Evolutionary conservation across 352 stramenopile species (phyloP).

Genomic region (Phytopythium ostracodes): DNA sequence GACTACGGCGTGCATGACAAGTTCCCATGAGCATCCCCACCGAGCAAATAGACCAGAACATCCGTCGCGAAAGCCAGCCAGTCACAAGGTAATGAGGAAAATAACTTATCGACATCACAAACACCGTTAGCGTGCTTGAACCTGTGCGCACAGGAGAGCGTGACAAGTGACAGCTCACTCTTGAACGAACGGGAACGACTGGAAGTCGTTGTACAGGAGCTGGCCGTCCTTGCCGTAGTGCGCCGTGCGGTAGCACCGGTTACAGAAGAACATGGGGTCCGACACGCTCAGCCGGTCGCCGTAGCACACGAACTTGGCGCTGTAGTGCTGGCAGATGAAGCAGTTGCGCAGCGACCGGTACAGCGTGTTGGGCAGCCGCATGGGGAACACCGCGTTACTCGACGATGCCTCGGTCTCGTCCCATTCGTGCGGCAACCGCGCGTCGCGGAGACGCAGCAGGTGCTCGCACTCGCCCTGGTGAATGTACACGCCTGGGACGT

Average conservation of each 20-base stretch:
- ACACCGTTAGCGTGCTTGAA: too few species aligned
- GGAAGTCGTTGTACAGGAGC: slow-evolving; percentile 64
- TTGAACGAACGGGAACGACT: slow-evolving; percentile 69
- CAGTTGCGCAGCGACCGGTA: slow-evolving; percentile 57
- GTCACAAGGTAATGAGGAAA: not conserved
- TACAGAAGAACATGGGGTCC: slow-evolving; percentile 78
- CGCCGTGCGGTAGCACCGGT: slow-evolving; percentile 63
- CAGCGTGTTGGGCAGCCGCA: slow-evolving; percentile 55
- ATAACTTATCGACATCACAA: slow-evolving; percentile 3
- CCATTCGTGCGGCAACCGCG: slow-evolving; percentile 46
- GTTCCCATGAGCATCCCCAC: slow-evolving; percentile 41
- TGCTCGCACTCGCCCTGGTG: slow-evolving; percentile 81
- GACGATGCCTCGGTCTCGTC: slow-evolving; percentile 28
- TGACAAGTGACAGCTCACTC: slow-evolving; percentile 22
- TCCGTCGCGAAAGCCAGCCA: not conserved
- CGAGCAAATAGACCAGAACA: not conserved
- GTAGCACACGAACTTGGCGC: slow-evolving; percentile 76
- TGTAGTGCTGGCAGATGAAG: slow-evolving; percentile 71
- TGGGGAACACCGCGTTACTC: slow-evolving; percentile 47
- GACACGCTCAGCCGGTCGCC: slow-evolving; percentile 54
- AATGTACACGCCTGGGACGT: slow-evolving; percentile 61
- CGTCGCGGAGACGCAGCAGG: slow-evolving; percentile 58
- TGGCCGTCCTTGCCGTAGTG: slow-evolving; percentile 55
- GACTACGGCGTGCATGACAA: slow-evolving; percentile 78
- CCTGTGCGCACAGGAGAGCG: too few species aligned